Evolutionary conservation across 2,329 filamentous ascomycete genomes (phyloP).

Genomic region (Fusarium penzigii): DNA sequence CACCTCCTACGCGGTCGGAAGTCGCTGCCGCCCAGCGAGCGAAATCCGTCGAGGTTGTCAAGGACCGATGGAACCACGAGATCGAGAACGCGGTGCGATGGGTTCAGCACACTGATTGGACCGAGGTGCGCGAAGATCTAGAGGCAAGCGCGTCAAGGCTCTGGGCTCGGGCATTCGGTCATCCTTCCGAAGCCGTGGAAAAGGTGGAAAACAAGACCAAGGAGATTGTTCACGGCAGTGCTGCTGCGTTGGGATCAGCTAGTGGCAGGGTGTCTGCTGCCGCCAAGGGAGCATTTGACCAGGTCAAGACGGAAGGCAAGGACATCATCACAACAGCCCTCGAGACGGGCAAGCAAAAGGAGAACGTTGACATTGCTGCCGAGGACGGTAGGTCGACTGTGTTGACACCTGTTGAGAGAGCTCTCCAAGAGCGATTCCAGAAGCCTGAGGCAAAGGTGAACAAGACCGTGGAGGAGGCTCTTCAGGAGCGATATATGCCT

Average conservation of each 20-base stretch:
- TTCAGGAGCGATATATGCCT: constrained; percentile 57
- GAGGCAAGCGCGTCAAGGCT: constrained; percentile 51
- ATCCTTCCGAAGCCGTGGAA: constrained; percentile 31
- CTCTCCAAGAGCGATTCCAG: constrained; percentile 54
- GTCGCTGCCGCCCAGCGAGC: constrained; percentile 52
- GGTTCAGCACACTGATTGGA: constrained; percentile 68
- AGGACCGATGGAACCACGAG: constrained; percentile 79
- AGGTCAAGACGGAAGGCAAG: constrained; percentile 31
- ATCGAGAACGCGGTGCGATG: constrained; percentile 66
- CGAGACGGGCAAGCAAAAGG: constrained; percentile 37
- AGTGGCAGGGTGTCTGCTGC: constrained; percentile 33
- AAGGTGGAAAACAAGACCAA: constrained; percentile 32
- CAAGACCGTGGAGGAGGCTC: constrained; percentile 53
- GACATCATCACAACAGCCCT: constrained; percentile 20
- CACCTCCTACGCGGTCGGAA: constrained; percentile 53
- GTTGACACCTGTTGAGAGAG: constrained; percentile 47
- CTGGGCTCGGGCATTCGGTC: constrained; percentile 43
- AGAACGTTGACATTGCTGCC: constrained; percentile 35
- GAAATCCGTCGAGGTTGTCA: constrained; percentile 65
- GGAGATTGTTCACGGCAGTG: constrained; percentile 37
- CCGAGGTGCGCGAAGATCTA: constrained; percentile 58
- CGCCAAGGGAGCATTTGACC: constrained; percentile 38
- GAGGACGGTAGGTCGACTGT: constrained; percentile 35
- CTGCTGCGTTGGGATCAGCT: constrained; percentile 21
- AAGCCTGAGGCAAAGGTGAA: constrained; percentile 40